Conservation (phyloP, 139 green algal species). For the Ettlia oleoabundans region DNA sequence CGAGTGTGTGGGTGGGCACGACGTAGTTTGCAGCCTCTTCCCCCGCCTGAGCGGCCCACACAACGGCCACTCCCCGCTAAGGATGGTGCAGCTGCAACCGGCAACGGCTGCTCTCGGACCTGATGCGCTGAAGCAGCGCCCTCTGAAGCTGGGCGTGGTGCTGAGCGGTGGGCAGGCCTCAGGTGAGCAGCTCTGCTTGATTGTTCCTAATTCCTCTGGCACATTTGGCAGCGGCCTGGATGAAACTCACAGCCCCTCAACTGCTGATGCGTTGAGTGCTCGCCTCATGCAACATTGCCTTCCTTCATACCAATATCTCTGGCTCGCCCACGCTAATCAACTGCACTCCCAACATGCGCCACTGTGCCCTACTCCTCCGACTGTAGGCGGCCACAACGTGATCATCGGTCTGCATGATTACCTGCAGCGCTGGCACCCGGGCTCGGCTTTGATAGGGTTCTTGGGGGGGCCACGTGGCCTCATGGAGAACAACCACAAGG, state of each 20-base stretch:
- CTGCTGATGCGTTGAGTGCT: too few species aligned
- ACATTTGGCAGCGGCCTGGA: too few species aligned
- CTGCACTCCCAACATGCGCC: background rate
- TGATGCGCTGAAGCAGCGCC: background rate
- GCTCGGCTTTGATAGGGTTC: constrained; percentile 54
- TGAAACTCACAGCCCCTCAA: too few species aligned
- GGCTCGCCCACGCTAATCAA: too few species aligned
- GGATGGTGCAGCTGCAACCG: background rate
- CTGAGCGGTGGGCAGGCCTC: constrained; percentile 67
- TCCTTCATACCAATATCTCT: too few species aligned
- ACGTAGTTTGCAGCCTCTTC: constrained; percentile 36
- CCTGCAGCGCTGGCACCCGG: constrained; percentile 43
- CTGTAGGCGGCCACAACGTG: constrained; percentile 77
- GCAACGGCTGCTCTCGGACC: too few species aligned
- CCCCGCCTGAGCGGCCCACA: constrained; percentile 28
- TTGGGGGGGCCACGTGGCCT: constrained; percentile 47
- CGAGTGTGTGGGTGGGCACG: constrained; percentile 3
- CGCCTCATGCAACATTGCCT: too few species aligned
- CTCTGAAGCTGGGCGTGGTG: constrained; percentile 56
- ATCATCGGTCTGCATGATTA: constrained; percentile 68
- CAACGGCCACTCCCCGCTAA: background rate
- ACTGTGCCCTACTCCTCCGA: background rate
- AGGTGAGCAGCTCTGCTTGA: too few species aligned
- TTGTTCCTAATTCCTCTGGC: too few species aligned
- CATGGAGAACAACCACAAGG: constrained; percentile 18